Conservation (phyloP, 306 rosid genomes). For the Datisca glomerata region DNA sequence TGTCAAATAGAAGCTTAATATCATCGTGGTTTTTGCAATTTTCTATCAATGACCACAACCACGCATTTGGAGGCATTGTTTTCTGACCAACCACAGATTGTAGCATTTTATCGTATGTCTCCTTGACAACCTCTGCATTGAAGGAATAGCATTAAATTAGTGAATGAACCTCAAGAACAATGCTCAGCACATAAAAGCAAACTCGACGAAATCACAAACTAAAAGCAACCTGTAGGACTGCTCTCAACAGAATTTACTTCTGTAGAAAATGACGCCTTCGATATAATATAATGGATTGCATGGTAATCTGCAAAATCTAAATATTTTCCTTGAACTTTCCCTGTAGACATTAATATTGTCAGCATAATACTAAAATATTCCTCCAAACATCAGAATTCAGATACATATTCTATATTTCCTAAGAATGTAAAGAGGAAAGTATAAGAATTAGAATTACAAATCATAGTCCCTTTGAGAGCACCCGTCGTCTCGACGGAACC, state of each 20-base stretch:
- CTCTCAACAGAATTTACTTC: slow-evolving; percentile 20
- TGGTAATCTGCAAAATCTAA: slow-evolving; percentile 13
- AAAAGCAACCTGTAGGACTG: slow-evolving; percentile 43
- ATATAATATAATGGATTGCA: slow-evolving; percentile 13
- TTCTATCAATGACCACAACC: slow-evolving; percentile 78
- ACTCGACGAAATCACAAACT: slow-evolving; percentile 1
- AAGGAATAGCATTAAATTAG: slow-evolving; percentile 7
- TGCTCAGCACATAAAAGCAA: slow-evolving; percentile 4
- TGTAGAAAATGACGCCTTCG: slow-evolving; percentile 42
- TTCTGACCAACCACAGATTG: slow-evolving; percentile 51
- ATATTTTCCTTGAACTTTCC: slow-evolving; percentile 15
- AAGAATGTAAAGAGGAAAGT: background rate
- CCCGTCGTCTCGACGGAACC: background rate
- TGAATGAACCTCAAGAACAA: slow-evolving; percentile 4
- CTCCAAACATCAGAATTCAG: background rate
- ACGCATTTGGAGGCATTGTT: slow-evolving; percentile 92
- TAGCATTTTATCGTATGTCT: slow-evolving; percentile 56
- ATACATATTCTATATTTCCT: background rate
- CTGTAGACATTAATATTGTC: slow-evolving; percentile 24
- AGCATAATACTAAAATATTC: slow-evolving; percentile 1
- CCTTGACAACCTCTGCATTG: slow-evolving; percentile 65
- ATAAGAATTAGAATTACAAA: background rate
- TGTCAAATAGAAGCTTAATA: slow-evolving; percentile 58
- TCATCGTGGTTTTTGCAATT: slow-evolving; percentile 58
- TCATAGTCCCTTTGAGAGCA: background rate